Evolutionary conservation across 345 rosid genomes (phyloP), one percentile per base, ranked within the genome.

Genomic region (Hibiscus trionum): DNA sequence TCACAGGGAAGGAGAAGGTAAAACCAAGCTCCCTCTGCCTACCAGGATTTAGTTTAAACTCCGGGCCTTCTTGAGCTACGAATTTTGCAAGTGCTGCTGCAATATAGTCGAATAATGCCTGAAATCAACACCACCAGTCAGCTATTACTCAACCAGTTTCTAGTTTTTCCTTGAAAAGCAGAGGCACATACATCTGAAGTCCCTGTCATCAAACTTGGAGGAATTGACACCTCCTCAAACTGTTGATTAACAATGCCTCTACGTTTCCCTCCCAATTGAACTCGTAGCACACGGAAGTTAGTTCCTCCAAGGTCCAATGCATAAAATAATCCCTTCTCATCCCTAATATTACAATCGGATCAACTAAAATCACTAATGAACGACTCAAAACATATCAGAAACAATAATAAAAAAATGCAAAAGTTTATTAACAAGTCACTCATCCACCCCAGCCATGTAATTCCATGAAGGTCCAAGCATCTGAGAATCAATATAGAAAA

Each of bases 291-390:
- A 57, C 97, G 99, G 80, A 96, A 93, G 78, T 96, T 96, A 50
- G 99, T 96, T 62, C 99, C 99, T 2, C 98, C 99, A 71, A 96
- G 88, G 82, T 96, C 99, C 82, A 96, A 81, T 37, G 99, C 99
- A 79, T 96, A 96, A 67, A 84, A 96, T 69, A 87, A 47, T 50
- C 99, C 99, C 70, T 87, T 77, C 83, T 93, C 99, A 17, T 88
- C 83, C 75, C 99, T 96, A 81, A 73, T 59, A 55, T 59, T 49
- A 66, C 52, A 52, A 24, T 49, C 9, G 11, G 37, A 56, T 74
- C 50, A 37, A 14, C 49, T 16, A 49, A 76, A 52, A 26, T 42
- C 42, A 14, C 24, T 44, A 65, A 44, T 0, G 35, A n/a, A 65
- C 35, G 33, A 44, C n/a, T n/a, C 2, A 21, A 37, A 42, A 21